phyloP scores from a whole-genome alignment of 495 filamentous ascomycete species.

The Podospora pseudopauciseta region DNA sequence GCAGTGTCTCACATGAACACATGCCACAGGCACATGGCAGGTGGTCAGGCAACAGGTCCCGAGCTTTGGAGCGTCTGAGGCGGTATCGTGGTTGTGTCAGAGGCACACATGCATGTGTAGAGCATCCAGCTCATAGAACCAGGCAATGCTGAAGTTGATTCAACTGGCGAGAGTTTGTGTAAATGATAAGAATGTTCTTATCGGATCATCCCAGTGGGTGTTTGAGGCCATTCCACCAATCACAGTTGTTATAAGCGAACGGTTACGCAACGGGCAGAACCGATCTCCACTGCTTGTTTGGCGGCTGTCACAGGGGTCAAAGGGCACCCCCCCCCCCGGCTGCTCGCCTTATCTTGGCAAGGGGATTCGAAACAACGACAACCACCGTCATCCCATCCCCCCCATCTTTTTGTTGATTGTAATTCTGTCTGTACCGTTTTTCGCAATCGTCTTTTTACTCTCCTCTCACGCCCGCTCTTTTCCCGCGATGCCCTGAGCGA shows the following conservation, averaged over 20 bases:
- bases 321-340: neutral
- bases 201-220: neutral
- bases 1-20: neutral
- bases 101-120: neutral
- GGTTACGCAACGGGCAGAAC: neutral
- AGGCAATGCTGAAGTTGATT: neutral
- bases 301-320: neutral
- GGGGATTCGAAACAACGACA: neutral
- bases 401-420: neutral
- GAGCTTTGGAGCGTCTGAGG: neutral
- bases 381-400: neutral
- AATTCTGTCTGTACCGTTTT: neutral
- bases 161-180: neutral
- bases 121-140: neutral
- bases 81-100: neutral
- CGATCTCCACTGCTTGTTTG: neutral
- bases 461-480: neutral
- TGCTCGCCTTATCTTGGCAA: neutral
- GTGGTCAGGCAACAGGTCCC: neutral
- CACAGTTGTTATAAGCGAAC: neutral
- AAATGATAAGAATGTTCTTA: neutral
- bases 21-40: neutral
- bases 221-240: neutral
- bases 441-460: neutral
- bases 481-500: neutral